These are phyloP conservation scores for Aspergillus incahuasiensis DNA, from an alignment of 495 filamentous ascomycete genomes.

Conservation along the genomic window DNA sequence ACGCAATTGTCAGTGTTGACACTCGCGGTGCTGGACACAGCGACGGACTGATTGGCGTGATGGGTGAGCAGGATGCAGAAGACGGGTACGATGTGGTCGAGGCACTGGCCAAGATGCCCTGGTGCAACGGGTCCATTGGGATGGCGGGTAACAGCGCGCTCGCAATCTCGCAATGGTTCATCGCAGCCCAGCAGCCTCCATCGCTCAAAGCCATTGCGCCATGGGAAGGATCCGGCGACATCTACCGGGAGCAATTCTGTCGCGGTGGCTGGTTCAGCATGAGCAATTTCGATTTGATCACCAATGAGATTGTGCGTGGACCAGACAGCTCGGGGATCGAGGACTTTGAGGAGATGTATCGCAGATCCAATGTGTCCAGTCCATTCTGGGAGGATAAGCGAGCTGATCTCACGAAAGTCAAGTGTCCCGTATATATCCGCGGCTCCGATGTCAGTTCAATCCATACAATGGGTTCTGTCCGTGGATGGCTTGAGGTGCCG, in stretches of 20 bases:
- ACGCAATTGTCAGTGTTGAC: constrained; percentile 44
- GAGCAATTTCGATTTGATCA: constrained; percentile 29
- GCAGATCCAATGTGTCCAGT: constrained; percentile 17
- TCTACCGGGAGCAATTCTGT: constrained; percentile 39
- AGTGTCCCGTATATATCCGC: constrained; percentile 25
- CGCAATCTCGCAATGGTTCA: constrained; percentile 40
- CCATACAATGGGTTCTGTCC: constrained; percentile 36
- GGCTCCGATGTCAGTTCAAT: constrained; percentile 28
- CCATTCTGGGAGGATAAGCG: constrained; percentile 30
- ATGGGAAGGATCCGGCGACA: constrained; percentile 42
- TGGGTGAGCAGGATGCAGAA: constrained; percentile 42
- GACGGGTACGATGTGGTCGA: constrained; percentile 45
- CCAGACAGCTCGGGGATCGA: constrained; percentile 21
- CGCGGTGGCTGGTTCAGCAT: constrained; percentile 30
- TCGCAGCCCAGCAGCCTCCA: constrained; percentile 35
- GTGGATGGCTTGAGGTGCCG: constrained; percentile 28
- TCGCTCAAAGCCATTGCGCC: constrained; percentile 41
- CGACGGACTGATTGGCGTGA: constrained; percentile 34
- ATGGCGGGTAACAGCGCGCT: constrained; percentile 40
- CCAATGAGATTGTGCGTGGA: constrained; percentile 24
- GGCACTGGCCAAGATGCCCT: constrained; percentile 32
- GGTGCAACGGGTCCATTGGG: constrained; percentile 43
- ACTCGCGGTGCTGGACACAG: constrained; percentile 35
- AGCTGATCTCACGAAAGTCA: constrained; percentile 18
- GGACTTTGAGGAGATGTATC: constrained; percentile 30